Percentiles rank a stretch among this genome's conserved stretches.
phyloP scores from a whole-genome alignment of 2,329 filamentous ascomycete species.

The Aschersonia sp. region DNA sequence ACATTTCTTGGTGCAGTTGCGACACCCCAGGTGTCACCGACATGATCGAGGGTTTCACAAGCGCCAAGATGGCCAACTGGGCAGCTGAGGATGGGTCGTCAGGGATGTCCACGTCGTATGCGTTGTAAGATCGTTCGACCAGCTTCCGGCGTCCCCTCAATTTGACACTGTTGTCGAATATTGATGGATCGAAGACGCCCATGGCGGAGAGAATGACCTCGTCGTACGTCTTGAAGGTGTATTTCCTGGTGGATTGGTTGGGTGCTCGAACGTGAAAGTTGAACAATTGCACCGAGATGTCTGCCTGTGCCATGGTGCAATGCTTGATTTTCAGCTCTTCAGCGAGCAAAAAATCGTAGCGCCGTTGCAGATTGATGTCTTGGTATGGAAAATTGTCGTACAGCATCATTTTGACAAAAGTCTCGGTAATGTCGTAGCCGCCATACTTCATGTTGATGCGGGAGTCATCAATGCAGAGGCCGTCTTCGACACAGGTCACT shows the following conservation, averaged over 20 bases:
- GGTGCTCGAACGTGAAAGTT: constrained; percentile 84
- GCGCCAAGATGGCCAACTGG: constrained; percentile 52
- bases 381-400: constrained; percentile 91
- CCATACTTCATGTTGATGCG: constrained; percentile 91
- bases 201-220: constrained; percentile 89
- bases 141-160: constrained; percentile 66
- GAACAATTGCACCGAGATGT: constrained; percentile 75
- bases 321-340: constrained; percentile 92
- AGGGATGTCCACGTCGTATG: constrained; percentile 74
- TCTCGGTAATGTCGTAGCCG: constrained; percentile 82
- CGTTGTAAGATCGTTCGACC: constrained; percentile 77
- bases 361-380: constrained; percentile 78
- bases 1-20: constrained; percentile 28
- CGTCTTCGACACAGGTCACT: constrained; percentile 92
- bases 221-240: constrained; percentile 93
- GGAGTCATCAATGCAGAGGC: constrained; percentile 87
- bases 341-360: constrained; percentile 85
- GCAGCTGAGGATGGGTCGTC: constrained; percentile 83
- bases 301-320: constrained; percentile 80
- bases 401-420: constrained; percentile 96
- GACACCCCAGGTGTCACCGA: constrained; percentile 17
- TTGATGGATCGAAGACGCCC: constrained; percentile 80
- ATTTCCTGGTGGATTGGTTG: constrained; percentile 81
- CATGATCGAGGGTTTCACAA: constrained; percentile 44
- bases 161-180: constrained; percentile 76